Base-by-base conservation (phyloP, 768 basidiomycete species). In the Pleurotus cornucopiae region DNA sequence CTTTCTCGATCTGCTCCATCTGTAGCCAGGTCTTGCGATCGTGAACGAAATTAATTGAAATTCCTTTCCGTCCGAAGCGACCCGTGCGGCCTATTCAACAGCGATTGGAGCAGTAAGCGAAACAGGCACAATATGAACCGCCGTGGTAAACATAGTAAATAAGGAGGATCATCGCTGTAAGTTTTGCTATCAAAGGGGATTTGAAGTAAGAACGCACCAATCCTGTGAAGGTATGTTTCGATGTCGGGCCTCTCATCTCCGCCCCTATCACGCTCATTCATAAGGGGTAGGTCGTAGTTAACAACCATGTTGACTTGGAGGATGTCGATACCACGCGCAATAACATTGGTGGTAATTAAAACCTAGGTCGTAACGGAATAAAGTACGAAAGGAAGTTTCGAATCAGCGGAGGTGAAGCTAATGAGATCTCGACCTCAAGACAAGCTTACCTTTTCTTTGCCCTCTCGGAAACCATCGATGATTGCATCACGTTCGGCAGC, bases 291-390 rank as follows among this genome's bases (percentile, higher is more conserved):
- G 67, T 98, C 95, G 67, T 98, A 99, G 73, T 98, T 98, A 70
- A 99, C 94, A n/a, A 98, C 96, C 94, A 99, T 94, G 78, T 98
- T 99, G 64, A 99, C 97, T 75, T 98, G 96, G 55, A 94, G 79
- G 65, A 99, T 97, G 65, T 99, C 97, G 74, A 99, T 98, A 43
- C 97, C 97, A 14, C 97, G 86, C 1, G 97, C 95, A 60, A 98
- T 90, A 66, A 99, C 97, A 71, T 99, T 99, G 39, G 97, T 99
- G 52, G 97, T 98, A 68, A 99, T 99, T 61, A 99, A 75, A 49
- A 83, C 81, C 78, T 80, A 23, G 9, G n/a, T 39, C 16, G 37
- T 30, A 40, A n/a, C 43, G 2, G 13, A 18, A 39, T 26, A 51
- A 37, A 5, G 30, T 34, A 55, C 9, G 11, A 11, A 40, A 18